Conservation (phyloP, 768 basidiomycete species). For the Pleurotus eryngii region DNA sequence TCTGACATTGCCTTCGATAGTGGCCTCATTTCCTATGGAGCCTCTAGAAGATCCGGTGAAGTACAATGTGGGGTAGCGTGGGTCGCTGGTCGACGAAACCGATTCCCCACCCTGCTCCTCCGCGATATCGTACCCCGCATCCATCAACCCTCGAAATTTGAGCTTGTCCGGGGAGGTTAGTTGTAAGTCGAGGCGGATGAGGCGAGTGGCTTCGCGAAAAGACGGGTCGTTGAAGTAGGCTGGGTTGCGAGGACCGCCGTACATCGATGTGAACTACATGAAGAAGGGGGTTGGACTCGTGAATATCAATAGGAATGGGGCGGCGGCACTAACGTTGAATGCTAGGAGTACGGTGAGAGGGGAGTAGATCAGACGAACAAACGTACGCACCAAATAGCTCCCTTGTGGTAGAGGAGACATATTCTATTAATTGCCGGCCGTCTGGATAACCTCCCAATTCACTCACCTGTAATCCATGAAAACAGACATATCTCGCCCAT, state of each 20-base stretch:
- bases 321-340: conserved; percentile 40
- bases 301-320: background rate
- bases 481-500: conserved; percentile 75
- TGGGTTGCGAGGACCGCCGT: conserved; percentile 34
- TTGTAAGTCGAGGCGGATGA: conserved; percentile 54
- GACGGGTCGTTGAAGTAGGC: conserved; percentile 51
- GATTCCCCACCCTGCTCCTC: conserved; percentile 11
- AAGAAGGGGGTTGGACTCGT: conserved; percentile 7
- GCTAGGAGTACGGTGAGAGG: conserved; percentile 24
- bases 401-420: conserved; percentile 14
- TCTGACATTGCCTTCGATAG: conserved; percentile 46
- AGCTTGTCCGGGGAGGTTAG: conserved; percentile 34
- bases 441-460: background rate
- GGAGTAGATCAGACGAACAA: background rate
- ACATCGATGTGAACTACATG: conserved; percentile 28
- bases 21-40: conserved; percentile 39
- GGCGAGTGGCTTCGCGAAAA: conserved; percentile 64
- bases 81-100: conserved; percentile 9
- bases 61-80: conserved; percentile 39
- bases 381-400: conserved; percentile 40
- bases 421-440: too few species aligned
- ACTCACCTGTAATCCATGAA: conserved; percentile 75
- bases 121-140: conserved; percentile 8
- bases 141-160: conserved; percentile 21
- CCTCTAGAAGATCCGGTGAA: conserved; percentile 46